Evolutionary conservation across 257 asterid species (phyloP), one percentile per base, ranked within the genome.

Genomic region (Orobanche coerulescens): DNA sequence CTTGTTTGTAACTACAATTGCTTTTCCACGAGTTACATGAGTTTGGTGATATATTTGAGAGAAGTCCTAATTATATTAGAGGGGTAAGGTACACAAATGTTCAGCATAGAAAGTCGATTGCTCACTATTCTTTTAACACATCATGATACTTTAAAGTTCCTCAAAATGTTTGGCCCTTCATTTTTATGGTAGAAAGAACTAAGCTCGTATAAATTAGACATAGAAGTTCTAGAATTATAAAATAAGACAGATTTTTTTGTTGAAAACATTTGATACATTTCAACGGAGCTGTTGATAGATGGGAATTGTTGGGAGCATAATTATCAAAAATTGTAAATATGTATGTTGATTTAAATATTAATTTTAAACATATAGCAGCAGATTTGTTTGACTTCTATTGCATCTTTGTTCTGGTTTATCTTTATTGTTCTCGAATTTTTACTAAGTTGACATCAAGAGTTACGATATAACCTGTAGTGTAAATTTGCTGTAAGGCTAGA

Each of bases 321-420:
- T 47, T 48, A 47, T 44, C 14, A n/a, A 59, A n/a, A 39, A 58
- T 42, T 43, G 28, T 47, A 13, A 4, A 18, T 40, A 59, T 34
- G n/a, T 36, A 12, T 58, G 18, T 1, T 43, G 1, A 33, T 33
- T 5, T 37, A 0, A 7, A 28, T 8, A n/a, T 39, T 39, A 10
- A 47, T 47, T 44, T 28, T n/a, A n/a, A 7, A 16, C 12, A 16
- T 60, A 26, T 43, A 30, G 56, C 30, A 18, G 34, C 58, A 44
- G 57, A 34, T 48, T 66, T 37, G 30, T 34, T 59, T 66, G 58
- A 13, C 52, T 58, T 47, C 33, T 39, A 36, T 31, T 33, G 60
- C 14, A 37, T 37, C 59, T 15, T 46, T 63, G 2, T 16, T 37
- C 31, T n/a, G 12, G 36, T 51, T 30, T 14, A 55, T 23, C 43